phyloP scores from a whole-genome alignment of 345 rosid species.

The Aquilaria yunnanensis region DNA sequence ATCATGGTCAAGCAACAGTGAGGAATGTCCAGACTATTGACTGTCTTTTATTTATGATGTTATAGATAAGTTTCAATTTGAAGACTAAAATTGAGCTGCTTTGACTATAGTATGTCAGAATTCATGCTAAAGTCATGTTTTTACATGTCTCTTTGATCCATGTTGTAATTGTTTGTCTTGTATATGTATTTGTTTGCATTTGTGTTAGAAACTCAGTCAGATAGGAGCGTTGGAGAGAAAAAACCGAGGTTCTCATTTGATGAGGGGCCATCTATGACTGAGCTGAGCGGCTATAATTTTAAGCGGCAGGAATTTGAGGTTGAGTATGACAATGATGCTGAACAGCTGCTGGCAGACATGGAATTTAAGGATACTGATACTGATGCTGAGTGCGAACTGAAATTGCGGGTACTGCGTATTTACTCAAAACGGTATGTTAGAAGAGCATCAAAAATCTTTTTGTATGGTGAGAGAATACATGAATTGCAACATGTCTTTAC shows the following conservation, averaged over 20 bases:
- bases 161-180: no score
- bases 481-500: no score
- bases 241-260: constrained; percentile 65
- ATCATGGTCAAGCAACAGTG: no score
- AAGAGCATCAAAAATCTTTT: no score
- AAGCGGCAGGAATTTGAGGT: constrained; percentile 95
- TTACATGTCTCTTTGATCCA: no score
- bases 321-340: constrained; percentile 95
- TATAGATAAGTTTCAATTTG: no score
- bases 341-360: constrained; percentile 90
- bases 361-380: constrained; percentile 79
- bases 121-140: no score
- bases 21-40: no score
- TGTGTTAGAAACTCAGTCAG: constrained; percentile 54
- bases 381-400: constrained; percentile 68
- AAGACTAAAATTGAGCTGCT: no score
- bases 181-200: constrained; percentile 21
- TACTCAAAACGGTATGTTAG: constrained; percentile 65
- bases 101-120: no score
- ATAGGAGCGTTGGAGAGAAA: constrained; percentile 88
- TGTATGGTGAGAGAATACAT: no score
- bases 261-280: constrained; percentile 65
- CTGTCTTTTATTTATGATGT: no score
- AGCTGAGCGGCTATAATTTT: constrained; percentile 78
- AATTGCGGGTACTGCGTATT: constrained; percentile 72